Conservation (phyloP, 495 filamentous ascomycete species). For the Tuber indicum region DNA sequence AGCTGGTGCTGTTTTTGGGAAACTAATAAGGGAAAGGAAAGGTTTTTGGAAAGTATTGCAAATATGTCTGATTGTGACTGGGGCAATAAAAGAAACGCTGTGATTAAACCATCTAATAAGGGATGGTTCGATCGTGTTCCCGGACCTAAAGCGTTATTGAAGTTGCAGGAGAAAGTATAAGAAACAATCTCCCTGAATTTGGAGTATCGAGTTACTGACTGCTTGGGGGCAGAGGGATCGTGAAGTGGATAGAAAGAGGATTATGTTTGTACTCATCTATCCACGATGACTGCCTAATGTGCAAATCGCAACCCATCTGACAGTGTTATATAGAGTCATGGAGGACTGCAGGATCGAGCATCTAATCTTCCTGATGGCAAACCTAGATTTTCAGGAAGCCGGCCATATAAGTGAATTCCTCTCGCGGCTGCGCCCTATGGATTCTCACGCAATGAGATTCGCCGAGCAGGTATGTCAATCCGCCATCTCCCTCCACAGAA, state of each 20-base stretch:
- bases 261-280: neutral
- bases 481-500: neutral
- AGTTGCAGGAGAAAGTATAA: neutral
- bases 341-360: neutral
- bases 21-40: neutral
- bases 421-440: neutral
- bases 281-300: neutral
- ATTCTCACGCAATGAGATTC: neutral
- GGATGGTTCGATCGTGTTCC: too few species aligned
- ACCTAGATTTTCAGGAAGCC: conserved; percentile 1
- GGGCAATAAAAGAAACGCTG: neutral
- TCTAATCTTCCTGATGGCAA: neutral
- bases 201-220: neutral
- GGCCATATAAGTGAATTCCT: neutral
- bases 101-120: neutral
- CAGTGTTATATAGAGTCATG: neutral
- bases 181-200: neutral
- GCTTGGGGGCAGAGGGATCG: neutral
- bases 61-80: neutral
- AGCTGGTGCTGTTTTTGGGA: neutral
- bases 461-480: neutral
- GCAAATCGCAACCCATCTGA: neutral
- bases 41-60: neutral
- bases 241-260: neutral
- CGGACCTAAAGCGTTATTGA: neutral